Conservation (phyloP, 2,329 filamentous ascomycete species). For the Phaeoacremonium minimum region DNA sequence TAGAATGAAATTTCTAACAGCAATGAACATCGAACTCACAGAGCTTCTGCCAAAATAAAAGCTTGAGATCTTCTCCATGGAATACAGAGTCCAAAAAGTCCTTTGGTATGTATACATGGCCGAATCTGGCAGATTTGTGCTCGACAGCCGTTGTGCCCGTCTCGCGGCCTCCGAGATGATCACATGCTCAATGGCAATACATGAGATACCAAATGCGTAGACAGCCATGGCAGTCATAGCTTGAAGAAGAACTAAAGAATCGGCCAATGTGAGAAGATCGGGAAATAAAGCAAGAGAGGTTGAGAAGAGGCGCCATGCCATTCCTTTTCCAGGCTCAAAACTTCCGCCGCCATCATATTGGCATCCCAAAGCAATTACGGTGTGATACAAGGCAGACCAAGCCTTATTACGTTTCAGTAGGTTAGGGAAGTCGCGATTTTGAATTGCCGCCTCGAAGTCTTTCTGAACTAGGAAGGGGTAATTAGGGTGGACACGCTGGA, state of each 20-base stretch:
- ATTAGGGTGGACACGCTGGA: slow-evolving; percentile 29
- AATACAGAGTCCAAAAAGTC: slow-evolving; percentile 21
- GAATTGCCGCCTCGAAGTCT: slow-evolving; percentile 26
- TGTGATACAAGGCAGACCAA: slow-evolving; percentile 32
- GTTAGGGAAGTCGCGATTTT: slow-evolving; percentile 17
- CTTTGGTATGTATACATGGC: slow-evolving; percentile 16
- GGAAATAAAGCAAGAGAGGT: slow-evolving; percentile 27
- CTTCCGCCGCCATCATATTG: slow-evolving; percentile 26
- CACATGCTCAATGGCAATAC: slow-evolving; percentile 23
- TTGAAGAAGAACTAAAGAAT: slow-evolving; percentile 22
- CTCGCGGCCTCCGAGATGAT: slow-evolving; percentile 22
- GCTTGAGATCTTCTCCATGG: slow-evolving; percentile 19
- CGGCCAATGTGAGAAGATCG: slow-evolving; percentile 22
- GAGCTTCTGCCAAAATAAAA: slow-evolving; percentile 24
- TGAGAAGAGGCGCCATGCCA: slow-evolving; percentile 32
- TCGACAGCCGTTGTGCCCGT: slow-evolving; percentile 21
- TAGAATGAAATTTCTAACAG: no score
- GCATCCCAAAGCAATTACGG: slow-evolving; percentile 30
- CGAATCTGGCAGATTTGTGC: slow-evolving; percentile 11
- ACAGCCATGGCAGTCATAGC: slow-evolving; percentile 24
- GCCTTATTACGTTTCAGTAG: slow-evolving; percentile 19
- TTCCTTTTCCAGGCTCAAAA: slow-evolving; percentile 31
- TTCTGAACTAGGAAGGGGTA: slow-evolving; percentile 33
- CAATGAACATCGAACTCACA: no score
- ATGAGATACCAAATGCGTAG: slow-evolving; percentile 19